Evolutionary conservation across 169 alveolate genomes (phyloP).

Genomic region (Cryptosporidium bovis): DNA sequence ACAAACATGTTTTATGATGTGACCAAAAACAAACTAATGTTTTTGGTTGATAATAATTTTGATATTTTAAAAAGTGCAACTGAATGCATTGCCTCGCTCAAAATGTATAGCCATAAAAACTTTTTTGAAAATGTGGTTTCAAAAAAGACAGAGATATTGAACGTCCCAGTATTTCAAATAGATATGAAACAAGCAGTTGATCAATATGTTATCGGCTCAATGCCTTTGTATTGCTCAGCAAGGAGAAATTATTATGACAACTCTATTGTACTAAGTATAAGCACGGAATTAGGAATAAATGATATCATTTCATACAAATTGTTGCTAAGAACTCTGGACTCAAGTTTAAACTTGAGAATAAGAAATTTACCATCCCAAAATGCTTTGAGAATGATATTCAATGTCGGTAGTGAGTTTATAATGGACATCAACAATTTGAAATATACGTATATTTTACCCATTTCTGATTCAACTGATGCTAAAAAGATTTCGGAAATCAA

Average conservation of each 20-base stretch:
- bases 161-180: conserved; percentile 27
- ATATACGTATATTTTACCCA: conserved; percentile 9
- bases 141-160: not conserved
- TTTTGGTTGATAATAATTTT: conserved; percentile 14
- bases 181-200: conserved; percentile 27
- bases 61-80: not conserved
- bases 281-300: not conserved
- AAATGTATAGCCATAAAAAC: not conserved
- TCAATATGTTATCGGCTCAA: conserved; percentile 1
- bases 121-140: not conserved
- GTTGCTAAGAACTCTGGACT: conserved; percentile 1
- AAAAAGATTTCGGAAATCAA: not conserved
- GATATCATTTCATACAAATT: conserved; percentile 13
- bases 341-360: conserved; percentile 11
- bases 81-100: not conserved
- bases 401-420: not conserved
- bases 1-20: conserved; percentile 29
- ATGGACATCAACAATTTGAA: conserved; percentile 15
- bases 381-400: conserved; percentile 47
- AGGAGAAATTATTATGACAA: conserved; percentile 46
- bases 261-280: conserved; percentile 23
- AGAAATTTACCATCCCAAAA: conserved; percentile 56
- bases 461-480: not conserved
- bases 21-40: conserved; percentile 10
- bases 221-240: conserved; percentile 43